Percentiles rank a stretch among this genome's conserved stretches.
phyloP scores from a whole-genome alignment of 202 grass and related monocot genomes.

The Zoysia matrella region DNA sequence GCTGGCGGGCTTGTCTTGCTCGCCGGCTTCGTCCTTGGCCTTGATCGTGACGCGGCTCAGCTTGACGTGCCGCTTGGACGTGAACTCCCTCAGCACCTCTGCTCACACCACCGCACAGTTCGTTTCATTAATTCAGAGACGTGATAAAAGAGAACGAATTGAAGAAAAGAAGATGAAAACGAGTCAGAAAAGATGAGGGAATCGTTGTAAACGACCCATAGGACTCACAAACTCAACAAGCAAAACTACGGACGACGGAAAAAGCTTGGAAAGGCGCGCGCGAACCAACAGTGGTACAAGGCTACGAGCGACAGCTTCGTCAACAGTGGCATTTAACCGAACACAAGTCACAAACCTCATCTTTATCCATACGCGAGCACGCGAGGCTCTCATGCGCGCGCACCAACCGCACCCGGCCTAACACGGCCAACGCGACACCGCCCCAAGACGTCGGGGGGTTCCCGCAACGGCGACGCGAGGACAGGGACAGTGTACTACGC shows the following conservation, averaged over 20 bases:
- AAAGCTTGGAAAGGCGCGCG: conserved; percentile 1
- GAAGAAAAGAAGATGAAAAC: not conserved
- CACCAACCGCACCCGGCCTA: conserved; percentile 9
- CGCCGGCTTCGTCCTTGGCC: conserved; percentile 45
- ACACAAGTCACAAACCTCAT: conserved; percentile 7
- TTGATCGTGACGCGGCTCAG: conserved; percentile 59
- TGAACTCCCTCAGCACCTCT: conserved; percentile 81
- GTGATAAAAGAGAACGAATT: not conserved
- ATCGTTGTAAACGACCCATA: not conserved
- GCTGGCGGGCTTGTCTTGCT: conserved; percentile 24
- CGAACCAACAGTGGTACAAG: not conserved
- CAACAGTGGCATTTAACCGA: conserved; percentile 22
- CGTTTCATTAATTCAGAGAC: not conserved
- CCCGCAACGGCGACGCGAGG: not conserved
- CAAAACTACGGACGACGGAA: not conserved
- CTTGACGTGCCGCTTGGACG: conserved; percentile 66
- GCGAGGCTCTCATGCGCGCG: not conserved
- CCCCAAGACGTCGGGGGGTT: no score
- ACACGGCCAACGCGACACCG: conserved; percentile 8
- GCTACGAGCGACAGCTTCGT: not conserved
- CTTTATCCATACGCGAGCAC: conserved; percentile 8
- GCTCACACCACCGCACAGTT: not conserved
- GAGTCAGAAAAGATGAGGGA: not conserved
- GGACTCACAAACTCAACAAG: not conserved
- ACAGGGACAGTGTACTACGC: no score